Base-by-base conservation (phyloP, 805 yeast species). In the Soucietia sequanensis region DNA sequence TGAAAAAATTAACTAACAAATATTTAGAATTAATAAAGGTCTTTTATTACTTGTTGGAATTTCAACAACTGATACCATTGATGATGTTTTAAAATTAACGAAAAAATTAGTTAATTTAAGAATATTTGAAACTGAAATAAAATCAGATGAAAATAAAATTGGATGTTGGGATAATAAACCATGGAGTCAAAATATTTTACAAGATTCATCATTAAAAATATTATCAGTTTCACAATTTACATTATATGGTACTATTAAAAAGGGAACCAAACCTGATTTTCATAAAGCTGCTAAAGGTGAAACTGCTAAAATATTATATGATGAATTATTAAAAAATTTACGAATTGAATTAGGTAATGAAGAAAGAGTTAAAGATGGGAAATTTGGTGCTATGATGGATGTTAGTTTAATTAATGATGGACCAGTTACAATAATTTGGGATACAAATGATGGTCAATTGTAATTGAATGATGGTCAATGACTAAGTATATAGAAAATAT, bases 371-470 rank as follows among this genome's bases (percentile, higher is more conserved):
- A 73, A 81, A 43, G 96, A 90, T 49, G 99, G 99, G 2, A 69
- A 77, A 36, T 93, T 93, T 56, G 99, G 98, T 0, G 98, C 91
- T 8, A 86, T 91, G 96, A 93, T 93, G 99, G 95, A 87, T 43
- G 96, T 95, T 11, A 74, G 75, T 1, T 60, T 91, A 41, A 78
- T 82, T 10, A 93, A 93, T 52, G 97, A 91, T 50, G 98, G 98
- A 1, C 98, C 98, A 0, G 88, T 86, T 1, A 91, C 98, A 0
- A 82, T 91, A 21, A 75, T 81, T 14, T 75, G 84, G 65, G 96
- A 90, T 54, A 83, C 91, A 1, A 72, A 60, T 32, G 76, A 75
- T n/a, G n/a, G n/a, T n/a, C n/a, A n/a, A n/a, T n/a, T n/a, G n/a
- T n/a, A n/a, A n/a, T n/a, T n/a, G n/a, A n/a, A n/a, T n/a, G n/a